phyloP scores from a whole-genome alignment of 306 rosid genomes.

The Lotus japonicus region DNA sequence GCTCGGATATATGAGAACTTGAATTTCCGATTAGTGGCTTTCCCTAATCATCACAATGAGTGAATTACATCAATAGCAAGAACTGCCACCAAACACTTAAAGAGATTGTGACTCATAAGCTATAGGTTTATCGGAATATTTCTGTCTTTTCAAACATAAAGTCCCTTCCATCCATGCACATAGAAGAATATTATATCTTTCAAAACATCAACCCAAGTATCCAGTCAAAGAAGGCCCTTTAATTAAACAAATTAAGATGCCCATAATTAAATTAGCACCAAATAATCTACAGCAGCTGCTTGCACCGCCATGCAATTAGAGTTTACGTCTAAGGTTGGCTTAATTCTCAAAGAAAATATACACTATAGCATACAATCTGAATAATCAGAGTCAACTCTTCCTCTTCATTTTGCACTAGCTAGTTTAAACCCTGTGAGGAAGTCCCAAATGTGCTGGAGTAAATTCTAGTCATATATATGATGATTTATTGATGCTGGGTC shows the following conservation, averaged over 20 bases:
- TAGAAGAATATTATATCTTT: constrained; percentile 36
- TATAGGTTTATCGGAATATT: constrained; percentile 33
- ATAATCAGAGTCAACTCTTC: not conserved
- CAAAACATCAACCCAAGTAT: constrained; percentile 16
- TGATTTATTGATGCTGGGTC: constrained; percentile 3
- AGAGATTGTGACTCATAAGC: constrained; percentile 27
- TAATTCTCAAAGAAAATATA: not conserved
- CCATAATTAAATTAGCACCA: constrained; percentile 23
- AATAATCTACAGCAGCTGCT: constrained; percentile 19
- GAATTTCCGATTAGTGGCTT: constrained; percentile 32
- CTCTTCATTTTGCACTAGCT: no score
- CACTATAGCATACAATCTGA: constrained; percentile 9
- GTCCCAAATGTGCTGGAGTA: no score
- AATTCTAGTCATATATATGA: not conserved
- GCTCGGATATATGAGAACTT: constrained; percentile 4
- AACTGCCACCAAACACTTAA: no score
- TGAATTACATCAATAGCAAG: constrained; percentile 36
- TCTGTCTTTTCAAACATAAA: constrained; percentile 28
- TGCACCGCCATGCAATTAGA: constrained; percentile 37
- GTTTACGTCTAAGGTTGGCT: constrained; percentile 33
- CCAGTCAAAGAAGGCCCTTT: constrained; percentile 29
- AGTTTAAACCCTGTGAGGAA: no score
- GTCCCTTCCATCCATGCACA: not conserved
- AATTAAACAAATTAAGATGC: constrained; percentile 5
- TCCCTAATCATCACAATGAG: constrained; percentile 29